Percentiles rank a stretch among this genome's conserved stretches.
Conservation (phyloP, 805 yeast species). For the Groenewaldozyma tartarivorans region DNA sequence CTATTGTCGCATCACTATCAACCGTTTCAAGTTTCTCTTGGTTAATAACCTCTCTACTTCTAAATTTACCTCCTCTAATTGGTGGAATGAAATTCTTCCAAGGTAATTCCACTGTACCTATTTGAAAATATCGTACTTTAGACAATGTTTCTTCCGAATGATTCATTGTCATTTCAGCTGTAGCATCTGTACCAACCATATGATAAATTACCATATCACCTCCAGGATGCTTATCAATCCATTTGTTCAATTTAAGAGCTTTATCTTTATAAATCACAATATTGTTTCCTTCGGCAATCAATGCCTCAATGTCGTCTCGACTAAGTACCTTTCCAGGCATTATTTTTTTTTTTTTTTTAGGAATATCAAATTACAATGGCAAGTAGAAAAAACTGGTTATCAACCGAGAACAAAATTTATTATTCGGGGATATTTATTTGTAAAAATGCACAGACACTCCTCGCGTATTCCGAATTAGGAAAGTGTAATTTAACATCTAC, state of each 20-base stretch:
- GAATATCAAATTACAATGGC: no score
- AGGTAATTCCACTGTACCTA: conserved; percentile 52
- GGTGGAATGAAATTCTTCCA: conserved; percentile 83
- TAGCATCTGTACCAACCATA: conserved; percentile 82
- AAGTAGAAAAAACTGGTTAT: no score
- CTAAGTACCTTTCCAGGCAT: conserved; percentile 21
- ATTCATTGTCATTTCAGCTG: conserved; percentile 83
- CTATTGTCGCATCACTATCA: conserved; percentile 2
- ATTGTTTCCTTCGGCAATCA: conserved; percentile 58
- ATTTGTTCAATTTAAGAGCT: conserved; percentile 56
- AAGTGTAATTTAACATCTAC: no score
- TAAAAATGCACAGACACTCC: no score
- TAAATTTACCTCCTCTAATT: conserved; percentile 65
- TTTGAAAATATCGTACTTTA: conserved; percentile 45
- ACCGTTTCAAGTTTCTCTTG: conserved; percentile 11
- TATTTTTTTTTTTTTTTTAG: no score
- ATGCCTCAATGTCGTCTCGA: conserved; percentile 41
- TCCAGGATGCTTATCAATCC: conserved; percentile 81
- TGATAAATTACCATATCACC: conserved; percentile 79
- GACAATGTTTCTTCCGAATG: conserved; percentile 51
- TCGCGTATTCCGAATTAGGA: no score
- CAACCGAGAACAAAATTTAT: no score
- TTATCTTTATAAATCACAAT: conserved; percentile 54
- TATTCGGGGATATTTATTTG: no score
- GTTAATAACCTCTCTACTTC: conserved; percentile 25